phyloP scores from a whole-genome alignment of 208 protist genomes.

The Borovskyia barvae region DNA sequence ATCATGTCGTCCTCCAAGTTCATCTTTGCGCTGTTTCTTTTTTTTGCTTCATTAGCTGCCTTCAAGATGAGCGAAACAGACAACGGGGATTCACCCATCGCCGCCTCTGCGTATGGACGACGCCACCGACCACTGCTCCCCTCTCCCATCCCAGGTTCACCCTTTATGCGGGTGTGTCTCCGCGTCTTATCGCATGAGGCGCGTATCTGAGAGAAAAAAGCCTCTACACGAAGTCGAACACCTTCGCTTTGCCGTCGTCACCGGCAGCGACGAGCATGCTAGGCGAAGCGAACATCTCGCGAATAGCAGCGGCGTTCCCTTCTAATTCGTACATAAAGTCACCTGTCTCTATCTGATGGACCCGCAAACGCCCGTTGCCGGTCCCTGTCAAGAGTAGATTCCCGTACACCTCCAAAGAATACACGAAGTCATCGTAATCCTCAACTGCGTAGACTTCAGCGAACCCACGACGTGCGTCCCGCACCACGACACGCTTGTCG shows the following conservation, averaged over 20 bases:
- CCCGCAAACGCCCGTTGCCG: constrained; percentile 80
- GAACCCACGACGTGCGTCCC: constrained; percentile 67
- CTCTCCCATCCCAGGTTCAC: too few relatives aligned
- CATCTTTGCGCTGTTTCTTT: constrained; percentile 4
- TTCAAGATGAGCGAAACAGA: too few relatives aligned
- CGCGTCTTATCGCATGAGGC: too few relatives aligned
- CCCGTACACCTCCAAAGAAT: constrained; percentile 69
- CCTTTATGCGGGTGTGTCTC: too few relatives aligned
- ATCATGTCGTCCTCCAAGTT: neutral
- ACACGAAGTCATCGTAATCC: constrained; percentile 82
- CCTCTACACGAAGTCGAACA: constrained; percentile 51
- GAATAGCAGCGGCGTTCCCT: constrained; percentile 67
- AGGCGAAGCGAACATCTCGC: constrained; percentile 57
- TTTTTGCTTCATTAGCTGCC: constrained; percentile 17
- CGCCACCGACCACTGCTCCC: too few relatives aligned
- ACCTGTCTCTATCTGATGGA: constrained; percentile 64
- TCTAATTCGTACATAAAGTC: constrained; percentile 79
- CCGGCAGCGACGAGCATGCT: constrained; percentile 56
- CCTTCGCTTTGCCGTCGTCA: constrained; percentile 84
- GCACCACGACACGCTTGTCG: constrained; percentile 62
- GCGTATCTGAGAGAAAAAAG: too few relatives aligned
- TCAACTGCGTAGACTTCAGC: constrained; percentile 36
- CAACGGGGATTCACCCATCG: too few relatives aligned
- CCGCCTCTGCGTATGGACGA: too few relatives aligned
- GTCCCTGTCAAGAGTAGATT: constrained; percentile 62